A percentile compares a stretch with the other conserved stretches of the same genome.
phyloP scores from a whole-genome alignment of 805 yeast genomes.

The Candida silvicultrix region DNA sequence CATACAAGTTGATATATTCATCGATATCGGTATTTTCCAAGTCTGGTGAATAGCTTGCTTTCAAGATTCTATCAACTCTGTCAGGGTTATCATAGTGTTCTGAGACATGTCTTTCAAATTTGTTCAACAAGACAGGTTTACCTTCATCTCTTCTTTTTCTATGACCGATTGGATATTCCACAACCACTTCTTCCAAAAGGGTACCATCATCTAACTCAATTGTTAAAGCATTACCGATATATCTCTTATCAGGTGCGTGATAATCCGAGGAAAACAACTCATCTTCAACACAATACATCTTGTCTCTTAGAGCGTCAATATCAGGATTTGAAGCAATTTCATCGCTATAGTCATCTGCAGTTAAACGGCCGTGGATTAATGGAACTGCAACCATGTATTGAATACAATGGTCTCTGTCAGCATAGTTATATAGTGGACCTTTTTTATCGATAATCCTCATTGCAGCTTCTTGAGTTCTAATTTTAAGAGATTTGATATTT shows the following conservation, averaged over 20 bases:
- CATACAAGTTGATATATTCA: conserved; percentile 38
- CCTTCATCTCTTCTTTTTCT: conserved; percentile 54
- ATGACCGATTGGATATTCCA: conserved; percentile 56
- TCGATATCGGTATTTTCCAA: conserved; percentile 40
- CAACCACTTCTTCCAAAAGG: conserved; percentile 42
- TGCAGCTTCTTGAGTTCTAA: conserved; percentile 57
- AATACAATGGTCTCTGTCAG: conserved; percentile 60
- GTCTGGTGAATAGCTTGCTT: conserved; percentile 25
- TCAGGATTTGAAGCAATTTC: conserved; percentile 43
- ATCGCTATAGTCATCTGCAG: conserved; percentile 54
- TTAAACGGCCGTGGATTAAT: conserved; percentile 45
- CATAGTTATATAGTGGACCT: conserved; percentile 57
- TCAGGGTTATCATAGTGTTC: conserved; percentile 34
- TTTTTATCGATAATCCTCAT: conserved; percentile 52
- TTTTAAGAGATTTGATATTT: conserved; percentile 43
- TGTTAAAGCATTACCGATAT: conserved; percentile 47
- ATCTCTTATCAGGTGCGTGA: conserved; percentile 51
- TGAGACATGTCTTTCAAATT: conserved; percentile 44
- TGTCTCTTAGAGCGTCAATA: conserved; percentile 44
- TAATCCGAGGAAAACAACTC: conserved; percentile 42
- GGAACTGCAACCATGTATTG: conserved; percentile 60
- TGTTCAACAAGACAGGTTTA: conserved; percentile 42
- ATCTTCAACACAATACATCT: conserved; percentile 50
- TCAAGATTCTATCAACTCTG: conserved; percentile 33
- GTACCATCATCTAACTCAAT: conserved; percentile 50